These are phyloP conservation scores for Vachellia collinsii DNA, from an alignment of 306 rosid genomes.

Conservation along the genomic window DNA sequence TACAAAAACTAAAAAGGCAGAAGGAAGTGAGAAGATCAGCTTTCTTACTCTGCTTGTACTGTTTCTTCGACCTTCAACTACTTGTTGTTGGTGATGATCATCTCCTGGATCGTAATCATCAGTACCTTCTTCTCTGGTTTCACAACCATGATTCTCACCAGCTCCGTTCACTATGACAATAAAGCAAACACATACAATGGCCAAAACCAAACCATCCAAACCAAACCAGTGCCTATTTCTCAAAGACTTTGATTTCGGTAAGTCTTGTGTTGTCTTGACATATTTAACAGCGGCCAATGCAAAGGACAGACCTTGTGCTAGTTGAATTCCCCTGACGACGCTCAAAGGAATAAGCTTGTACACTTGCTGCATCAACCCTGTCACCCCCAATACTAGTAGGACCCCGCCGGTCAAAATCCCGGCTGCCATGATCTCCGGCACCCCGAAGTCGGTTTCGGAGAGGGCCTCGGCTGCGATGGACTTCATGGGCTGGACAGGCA, in stretches of 20 bases:
- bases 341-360: background rate
- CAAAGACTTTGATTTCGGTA: background rate
- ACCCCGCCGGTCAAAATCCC: conserved; percentile 7
- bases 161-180: conserved; percentile 4
- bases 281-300: background rate
- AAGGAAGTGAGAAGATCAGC: background rate
- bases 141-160: background rate
- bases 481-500: conserved; percentile 7
- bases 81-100: background rate
- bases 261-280: background rate
- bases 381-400: background rate
- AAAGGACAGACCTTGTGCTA: conserved; percentile 8
- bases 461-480: conserved; percentile 6
- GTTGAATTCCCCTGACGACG: conserved; percentile 8
- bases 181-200: background rate
- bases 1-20: background rate
- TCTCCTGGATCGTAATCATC: background rate
- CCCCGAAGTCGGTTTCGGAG: background rate
- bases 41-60: background rate
- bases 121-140: background rate
- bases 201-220: conserved; percentile 9
- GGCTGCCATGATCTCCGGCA: conserved; percentile 10
- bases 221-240: conserved; percentile 1
- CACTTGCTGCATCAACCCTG: background rate
- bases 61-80: background rate